Evolutionary conservation across 2,329 filamentous ascomycete species (phyloP), one percentile per base, ranked within the genome.

Genomic region (Cladosporium oxysporum): DNA sequence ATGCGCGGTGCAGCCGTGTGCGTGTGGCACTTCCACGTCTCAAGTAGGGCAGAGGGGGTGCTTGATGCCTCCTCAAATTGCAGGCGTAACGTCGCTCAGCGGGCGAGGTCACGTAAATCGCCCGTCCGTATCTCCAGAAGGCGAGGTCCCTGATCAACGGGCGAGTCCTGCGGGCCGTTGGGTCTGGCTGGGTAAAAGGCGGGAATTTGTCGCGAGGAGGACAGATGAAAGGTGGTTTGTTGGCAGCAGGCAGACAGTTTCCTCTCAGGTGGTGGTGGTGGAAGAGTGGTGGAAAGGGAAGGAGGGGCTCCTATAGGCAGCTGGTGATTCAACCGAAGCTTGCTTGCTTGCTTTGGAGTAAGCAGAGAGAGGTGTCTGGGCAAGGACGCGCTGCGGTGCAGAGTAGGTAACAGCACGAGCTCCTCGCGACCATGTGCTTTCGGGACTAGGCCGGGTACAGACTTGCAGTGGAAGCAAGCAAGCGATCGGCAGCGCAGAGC

Each of bases 121-220:
- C 14, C 49, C 41, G 58, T 29, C 55, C 26, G 61, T 63, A 44
- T 53, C 50, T 57, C 61, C 61, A 57, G 60, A 62, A 49, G 49
- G 60, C 60, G 50, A 63, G 61, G 33, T 63, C 50, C 50, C 61
- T 63, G 61, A 63, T 53, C 61, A 63, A 63, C 61, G 61, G 59
- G 61, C 61, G 35, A 63, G 33, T 63, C 35, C 33, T 29, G 50
- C 61, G 61, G 61, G 61, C 61, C 61, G 61, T 63, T 63, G 53
- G n/a, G 61, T 31, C 50, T 63, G 61, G 23, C 60, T 62, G 60
- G 61, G 21, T 63, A 63, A 63, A 63, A 55, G 35, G 61, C 61
- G 61, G 61, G 61, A 63, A 63, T 63, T 63, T 47, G 61, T 21
- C 35, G 37, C 35, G 16, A 47, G 23, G 60, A 62, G 31, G 60